Percentiles rank a stretch among this genome's conserved stretches.
Conservation (phyloP, 495 filamentous ascomycete species). For the Aspergillus panamensis region DNA sequence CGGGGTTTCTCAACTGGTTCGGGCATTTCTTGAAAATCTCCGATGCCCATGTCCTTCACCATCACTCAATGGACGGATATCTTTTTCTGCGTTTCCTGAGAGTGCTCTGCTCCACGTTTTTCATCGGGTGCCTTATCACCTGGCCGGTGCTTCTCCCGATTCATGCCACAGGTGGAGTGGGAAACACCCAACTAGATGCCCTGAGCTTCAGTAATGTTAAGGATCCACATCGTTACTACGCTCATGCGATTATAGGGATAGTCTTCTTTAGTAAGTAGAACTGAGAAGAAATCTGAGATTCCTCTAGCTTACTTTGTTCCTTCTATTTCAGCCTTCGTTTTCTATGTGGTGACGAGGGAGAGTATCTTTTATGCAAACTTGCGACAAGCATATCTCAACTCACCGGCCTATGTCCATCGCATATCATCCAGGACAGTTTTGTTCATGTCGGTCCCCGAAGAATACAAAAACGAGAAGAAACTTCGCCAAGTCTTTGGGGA, state of each 20-base stretch:
- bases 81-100: slow-evolving; percentile 78
- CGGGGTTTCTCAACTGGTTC: slow-evolving; percentile 59
- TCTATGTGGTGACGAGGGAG: slow-evolving; percentile 64
- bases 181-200: slow-evolving; percentile 56
- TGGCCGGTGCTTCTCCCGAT: slow-evolving; percentile 82
- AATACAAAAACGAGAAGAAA: slow-evolving; percentile 53
- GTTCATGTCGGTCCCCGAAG: slow-evolving; percentile 63
- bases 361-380: slow-evolving; percentile 66
- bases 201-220: slow-evolving; percentile 66
- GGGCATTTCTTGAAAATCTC: slow-evolving; percentile 57
- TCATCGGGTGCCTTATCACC: slow-evolving; percentile 70
- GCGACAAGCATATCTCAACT: slow-evolving; percentile 68
- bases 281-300: no score
- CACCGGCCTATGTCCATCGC: slow-evolving; percentile 59
- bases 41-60: slow-evolving; percentile 59
- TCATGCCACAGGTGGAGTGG: slow-evolving; percentile 65
- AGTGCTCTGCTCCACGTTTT: slow-evolving; percentile 64
- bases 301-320: slow-evolving; percentile 7
- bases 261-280: slow-evolving; percentile 53
- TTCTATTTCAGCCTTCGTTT: slow-evolving; percentile 51
- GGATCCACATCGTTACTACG: slow-evolving; percentile 52
- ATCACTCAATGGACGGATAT: slow-evolving; percentile 73
- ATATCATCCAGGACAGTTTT: slow-evolving; percentile 68
- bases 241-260: slow-evolving; percentile 55
- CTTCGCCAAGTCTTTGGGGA: slow-evolving; percentile 60